phyloP scores from a whole-genome alignment of 1,284 basidiomycete species.

The Peniophora sp. region DNA sequence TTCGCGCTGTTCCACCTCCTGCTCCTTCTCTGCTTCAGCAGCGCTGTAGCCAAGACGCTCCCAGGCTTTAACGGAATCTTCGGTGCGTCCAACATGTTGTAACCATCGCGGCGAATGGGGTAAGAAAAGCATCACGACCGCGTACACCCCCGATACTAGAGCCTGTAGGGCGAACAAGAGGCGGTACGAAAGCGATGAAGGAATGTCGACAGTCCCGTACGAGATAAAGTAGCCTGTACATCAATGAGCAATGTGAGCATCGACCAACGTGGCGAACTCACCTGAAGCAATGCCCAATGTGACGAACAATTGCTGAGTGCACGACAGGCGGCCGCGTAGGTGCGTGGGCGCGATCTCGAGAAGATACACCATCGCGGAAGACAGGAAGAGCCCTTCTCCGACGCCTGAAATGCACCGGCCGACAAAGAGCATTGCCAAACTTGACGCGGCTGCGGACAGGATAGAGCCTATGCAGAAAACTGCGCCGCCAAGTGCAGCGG shows the following conservation, averaged over 20 bases:
- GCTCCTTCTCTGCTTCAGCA: conserved; percentile 22
- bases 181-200: conserved; percentile 37
- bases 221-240: conserved; percentile 39
- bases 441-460: conserved; percentile 23
- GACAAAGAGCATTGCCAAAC: conserved; percentile 30
- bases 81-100: conserved; percentile 29
- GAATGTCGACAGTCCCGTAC: conserved; percentile 33
- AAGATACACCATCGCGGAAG: conserved; percentile 37
- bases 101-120: conserved; percentile 50
- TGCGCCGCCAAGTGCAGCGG: conserved; percentile 33
- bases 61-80: conserved; percentile 30
- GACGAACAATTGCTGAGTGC: conserved; percentile 35
- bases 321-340: conserved; percentile 34
- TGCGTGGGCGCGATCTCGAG: conserved; percentile 35
- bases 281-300: conserved; percentile 35
- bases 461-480: conserved; percentile 32
- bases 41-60: conserved; percentile 21
- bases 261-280: conserved; percentile 5
- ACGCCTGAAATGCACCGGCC: conserved; percentile 40
- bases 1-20: conserved; percentile 17
- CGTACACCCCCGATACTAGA: conserved; percentile 28
- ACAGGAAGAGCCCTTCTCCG: conserved; percentile 41
- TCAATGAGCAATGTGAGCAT: conserved; percentile 1
- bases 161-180: conserved; percentile 38
- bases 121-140: conserved; percentile 37